A percentile compares a stretch with the other conserved stretches of the same genome.
Evolutionary conservation across 2,329 filamentous ascomycete species (phyloP).

Genomic region (Acrocalymma vagum): DNA sequence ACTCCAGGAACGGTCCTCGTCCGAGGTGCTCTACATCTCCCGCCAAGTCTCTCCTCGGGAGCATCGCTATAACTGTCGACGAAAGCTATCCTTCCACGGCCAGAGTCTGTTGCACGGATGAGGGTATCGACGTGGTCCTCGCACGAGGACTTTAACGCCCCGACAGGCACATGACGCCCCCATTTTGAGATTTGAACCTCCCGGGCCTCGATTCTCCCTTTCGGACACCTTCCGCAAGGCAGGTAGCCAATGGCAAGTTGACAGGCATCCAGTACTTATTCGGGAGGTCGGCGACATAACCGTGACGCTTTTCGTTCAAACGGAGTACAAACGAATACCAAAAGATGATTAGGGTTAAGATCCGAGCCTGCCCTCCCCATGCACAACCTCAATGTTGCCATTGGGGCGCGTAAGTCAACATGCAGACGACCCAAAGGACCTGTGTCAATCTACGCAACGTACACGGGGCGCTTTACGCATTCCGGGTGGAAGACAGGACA

Average conservation of each 20-base stretch:
- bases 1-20: constrained; percentile 61
- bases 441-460: constrained; percentile 53
- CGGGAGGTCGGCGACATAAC: constrained; percentile 73
- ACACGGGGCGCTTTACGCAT: constrained; percentile 61
- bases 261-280: constrained; percentile 62
- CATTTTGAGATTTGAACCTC: constrained; percentile 58
- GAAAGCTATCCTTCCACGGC: constrained; percentile 67
- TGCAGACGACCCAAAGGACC: constrained; percentile 61
- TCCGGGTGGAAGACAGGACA: constrained; percentile 69
- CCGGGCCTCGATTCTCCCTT: constrained; percentile 57
- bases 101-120: constrained; percentile 77
- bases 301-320: constrained; percentile 54
- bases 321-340: constrained; percentile 65
- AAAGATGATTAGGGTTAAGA: constrained; percentile 94
- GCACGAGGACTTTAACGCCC: constrained; percentile 74
- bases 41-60: constrained; percentile 58
- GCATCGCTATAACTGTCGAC: constrained; percentile 49
- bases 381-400: constrained; percentile 40
- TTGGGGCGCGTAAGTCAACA: constrained; percentile 46
- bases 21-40: constrained; percentile 60
- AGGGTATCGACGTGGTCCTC: constrained; percentile 78
- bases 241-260: constrained; percentile 23
- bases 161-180: constrained; percentile 75
- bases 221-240: constrained; percentile 35
- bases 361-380: constrained; percentile 75